Evolutionary conservation across 1,139 yeast species (phyloP), one percentile per base, ranked within the genome.

Genomic region (Pichia sp.): DNA sequence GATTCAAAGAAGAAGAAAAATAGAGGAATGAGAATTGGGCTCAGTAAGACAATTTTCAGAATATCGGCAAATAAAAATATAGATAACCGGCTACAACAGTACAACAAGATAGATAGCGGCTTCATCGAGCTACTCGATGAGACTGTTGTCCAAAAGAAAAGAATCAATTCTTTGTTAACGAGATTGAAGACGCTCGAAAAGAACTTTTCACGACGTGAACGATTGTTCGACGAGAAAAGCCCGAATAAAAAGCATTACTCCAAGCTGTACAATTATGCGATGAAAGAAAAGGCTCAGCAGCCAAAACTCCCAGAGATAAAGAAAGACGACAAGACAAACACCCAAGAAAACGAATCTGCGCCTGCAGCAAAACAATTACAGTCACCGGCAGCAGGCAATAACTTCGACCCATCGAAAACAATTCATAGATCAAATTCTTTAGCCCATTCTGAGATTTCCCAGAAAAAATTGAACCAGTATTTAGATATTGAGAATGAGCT

Each of bases 211-310:
- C 49, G 58, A 8, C 60, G 62, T 43, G 70, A 68, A 43, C 52
- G 66, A 32, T 54, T 69, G 30, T 67, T 68, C 52, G 56, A 59
- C 23, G 46, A 58, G 11, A 57, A 60, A 31, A 63, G 68, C 40
- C 62, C 64, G 2, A 64, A 67, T 55, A 61, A 61, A 50, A 57
- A 51, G 10, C 70, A 67, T 59, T 71, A 67, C 56, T 64, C 65
- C 8, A 62, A 57, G n/a, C 53, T 71, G 44, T 64, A 55, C 50
- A 55, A 57, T 5, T 59, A 61, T 51, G 70, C 61, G 13, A 62
- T 62, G 65, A 11, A 56, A 48, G 46, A 31, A 44, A 34, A 11
- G n/a, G 10, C 10, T 11, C 16, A 19, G 19, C 32, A 26, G 16
- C 8, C 30, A 15, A 42, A 16, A 42, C 7, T 15, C 8, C 16